Evolutionary conservation across 2,329 filamentous ascomycete species (phyloP).

Genomic region (Penicillium digitatum): DNA sequence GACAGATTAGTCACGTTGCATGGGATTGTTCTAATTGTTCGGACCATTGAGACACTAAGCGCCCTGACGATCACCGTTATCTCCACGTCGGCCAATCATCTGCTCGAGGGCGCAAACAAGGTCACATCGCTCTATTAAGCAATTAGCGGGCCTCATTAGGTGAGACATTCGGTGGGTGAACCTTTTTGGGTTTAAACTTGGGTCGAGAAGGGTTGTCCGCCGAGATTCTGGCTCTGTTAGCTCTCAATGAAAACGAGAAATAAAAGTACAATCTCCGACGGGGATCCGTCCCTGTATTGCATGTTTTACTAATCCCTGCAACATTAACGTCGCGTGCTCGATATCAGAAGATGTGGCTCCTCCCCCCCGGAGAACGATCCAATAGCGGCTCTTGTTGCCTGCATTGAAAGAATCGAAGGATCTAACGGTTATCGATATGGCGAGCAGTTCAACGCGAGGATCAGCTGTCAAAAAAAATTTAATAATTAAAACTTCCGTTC

Average conservation of each 20-base stretch:
- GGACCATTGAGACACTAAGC: conserved; percentile 3
- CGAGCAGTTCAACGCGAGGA: conserved; percentile 5
- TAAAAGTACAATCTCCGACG: conserved; percentile 6
- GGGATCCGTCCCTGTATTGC: conserved; percentile 2
- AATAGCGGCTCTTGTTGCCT: conserved; percentile 3
- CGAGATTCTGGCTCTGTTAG: not conserved
- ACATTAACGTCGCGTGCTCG: not conserved
- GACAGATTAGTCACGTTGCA: not conserved
- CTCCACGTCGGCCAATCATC: conserved; percentile 17
- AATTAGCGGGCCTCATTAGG: conserved; percentile 11
- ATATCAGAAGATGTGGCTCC: conserved; percentile 15
- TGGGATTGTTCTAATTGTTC: not conserved
- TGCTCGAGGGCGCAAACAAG: not conserved
- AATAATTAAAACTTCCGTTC: no score
- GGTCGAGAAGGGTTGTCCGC: not conserved
- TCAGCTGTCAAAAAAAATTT: no score
- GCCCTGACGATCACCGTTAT: conserved; percentile 25
- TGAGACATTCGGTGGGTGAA: not conserved
- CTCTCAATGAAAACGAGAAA: not conserved
- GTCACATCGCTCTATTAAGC: conserved; percentile 18
- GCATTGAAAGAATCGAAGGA: conserved; percentile 1
- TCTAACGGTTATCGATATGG: not conserved
- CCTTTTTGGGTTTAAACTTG: not conserved
- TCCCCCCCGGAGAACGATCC: conserved; percentile 5
- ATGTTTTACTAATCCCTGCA: not conserved